Evolutionary conservation across 345 rosid species (phyloP).

Genomic region (Eucalyptus microcorys): DNA sequence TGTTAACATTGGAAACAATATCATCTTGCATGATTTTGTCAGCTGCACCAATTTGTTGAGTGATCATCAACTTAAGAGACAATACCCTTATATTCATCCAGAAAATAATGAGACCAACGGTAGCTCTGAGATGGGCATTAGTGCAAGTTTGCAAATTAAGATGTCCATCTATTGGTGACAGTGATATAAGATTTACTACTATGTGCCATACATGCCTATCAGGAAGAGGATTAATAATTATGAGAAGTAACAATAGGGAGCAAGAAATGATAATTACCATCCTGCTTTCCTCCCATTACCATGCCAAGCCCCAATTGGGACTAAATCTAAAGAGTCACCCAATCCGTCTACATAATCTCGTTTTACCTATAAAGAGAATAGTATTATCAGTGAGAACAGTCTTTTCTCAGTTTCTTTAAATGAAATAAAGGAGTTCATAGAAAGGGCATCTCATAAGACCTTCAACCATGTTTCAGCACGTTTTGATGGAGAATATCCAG

Average conservation of each 20-base stretch:
- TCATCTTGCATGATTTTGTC: not conserved
- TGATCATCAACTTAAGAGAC: not conserved
- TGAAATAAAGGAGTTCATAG: not conserved
- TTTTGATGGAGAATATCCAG: constrained; percentile 75
- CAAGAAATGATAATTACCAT: constrained; percentile 34
- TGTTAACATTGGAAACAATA: not conserved
- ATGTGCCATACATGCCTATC: not conserved
- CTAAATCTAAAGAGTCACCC: constrained; percentile 78
- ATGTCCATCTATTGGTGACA: not conserved
- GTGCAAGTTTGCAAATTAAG: not conserved
- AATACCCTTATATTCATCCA: not conserved
- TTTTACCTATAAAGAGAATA: constrained; percentile 47
- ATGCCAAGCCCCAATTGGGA: constrained; percentile 94
- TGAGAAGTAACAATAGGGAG: not conserved
- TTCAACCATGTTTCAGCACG: constrained; percentile 85
- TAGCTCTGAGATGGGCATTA: not conserved
- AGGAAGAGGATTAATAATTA: not conserved
- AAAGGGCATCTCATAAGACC: constrained; percentile 16
- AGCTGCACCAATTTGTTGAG: not conserved
- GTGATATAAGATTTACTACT: not conserved
- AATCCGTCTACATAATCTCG: constrained; percentile 81
- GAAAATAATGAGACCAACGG: not conserved
- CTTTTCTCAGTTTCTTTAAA: not conserved
- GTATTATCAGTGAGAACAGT: not conserved
- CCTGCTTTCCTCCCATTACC: constrained; percentile 94